Percentiles rank a stretch among this genome's conserved stretches.
These are phyloP conservation scores for Pseudonitzschia pungens DNA, from an alignment of 108 stramenopile genomes.

Conservation along the genomic window DNA sequence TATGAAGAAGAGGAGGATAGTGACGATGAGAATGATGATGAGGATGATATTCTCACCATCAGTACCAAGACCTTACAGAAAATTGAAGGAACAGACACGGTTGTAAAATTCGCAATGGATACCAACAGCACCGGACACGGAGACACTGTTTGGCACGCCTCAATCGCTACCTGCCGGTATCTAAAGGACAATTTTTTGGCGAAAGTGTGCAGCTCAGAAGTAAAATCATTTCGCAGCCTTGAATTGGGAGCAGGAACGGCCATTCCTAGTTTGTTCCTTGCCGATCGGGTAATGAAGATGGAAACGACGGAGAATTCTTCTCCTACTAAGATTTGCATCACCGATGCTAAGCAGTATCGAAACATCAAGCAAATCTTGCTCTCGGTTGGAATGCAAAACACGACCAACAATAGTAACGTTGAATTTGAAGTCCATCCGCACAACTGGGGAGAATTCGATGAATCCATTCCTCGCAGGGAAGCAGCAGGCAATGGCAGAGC, in stretches of 20 bases:
- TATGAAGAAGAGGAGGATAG: conserved; percentile 17
- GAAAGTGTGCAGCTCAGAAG: neutral
- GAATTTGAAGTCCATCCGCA: conserved; percentile 20
- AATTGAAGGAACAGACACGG: neutral
- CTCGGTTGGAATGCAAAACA: conserved; percentile 4
- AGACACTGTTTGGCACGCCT: conserved; percentile 33
- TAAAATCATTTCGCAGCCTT: neutral
- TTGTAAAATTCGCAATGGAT: conserved; percentile 1
- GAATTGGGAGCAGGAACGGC: conserved; percentile 37
- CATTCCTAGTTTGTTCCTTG: conserved; percentile 23
- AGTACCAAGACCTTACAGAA: neutral
- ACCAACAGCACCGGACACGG: conserved; percentile 26
- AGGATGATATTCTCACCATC: neutral
- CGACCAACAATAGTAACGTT: neutral
- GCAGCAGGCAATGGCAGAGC: neutral
- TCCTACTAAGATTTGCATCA: conserved; percentile 5
- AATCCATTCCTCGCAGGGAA: too few relatives aligned
- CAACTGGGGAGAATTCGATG: conserved; percentile 26
- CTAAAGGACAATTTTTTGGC: neutral
- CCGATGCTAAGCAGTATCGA: conserved; percentile 29
- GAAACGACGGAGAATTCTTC: neutral
- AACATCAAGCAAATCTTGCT: conserved; percentile 25
- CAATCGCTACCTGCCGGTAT: conserved; percentile 32
- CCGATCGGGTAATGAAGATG: neutral
- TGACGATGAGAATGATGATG: conserved; percentile 3